phyloP scores from a whole-genome alignment of 73 alveolate species.

The Blepharisma japonicum region DNA sequence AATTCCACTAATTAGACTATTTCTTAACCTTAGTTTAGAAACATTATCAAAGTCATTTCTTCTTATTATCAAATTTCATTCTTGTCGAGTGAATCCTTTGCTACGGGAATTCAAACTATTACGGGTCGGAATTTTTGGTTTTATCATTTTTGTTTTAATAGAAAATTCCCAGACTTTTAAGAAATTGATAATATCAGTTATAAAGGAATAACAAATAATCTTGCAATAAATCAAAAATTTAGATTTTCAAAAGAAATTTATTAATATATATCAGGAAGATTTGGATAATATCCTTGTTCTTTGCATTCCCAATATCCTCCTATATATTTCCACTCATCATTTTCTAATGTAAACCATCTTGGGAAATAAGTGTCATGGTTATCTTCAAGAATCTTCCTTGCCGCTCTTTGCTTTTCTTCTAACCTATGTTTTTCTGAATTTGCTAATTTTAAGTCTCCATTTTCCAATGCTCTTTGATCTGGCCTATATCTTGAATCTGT shows the following conservation, averaged over 20 bases:
- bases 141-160: too few species aligned
- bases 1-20: slow-evolving; percentile 24
- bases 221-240: too few species aligned
- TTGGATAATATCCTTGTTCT: slow-evolving; percentile 27
- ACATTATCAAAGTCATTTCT: slow-evolving; percentile 26
- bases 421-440: slow-evolving; percentile 85
- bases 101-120: too few species aligned
- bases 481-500: slow-evolving; percentile 96
- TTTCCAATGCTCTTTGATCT: slow-evolving; percentile 91
- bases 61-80: slow-evolving; percentile 8
- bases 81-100: slow-evolving; percentile 22
- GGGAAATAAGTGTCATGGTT: slow-evolving; percentile 59
- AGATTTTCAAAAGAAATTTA: too few species aligned
- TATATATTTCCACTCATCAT: slow-evolving; percentile 45
- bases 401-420: slow-evolving; percentile 92
- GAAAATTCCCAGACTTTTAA: too few species aligned
- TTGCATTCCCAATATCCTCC: slow-evolving; percentile 84
- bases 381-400: slow-evolving; percentile 65
- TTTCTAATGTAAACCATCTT: slow-evolving; percentile 50
- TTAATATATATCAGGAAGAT: neutral
- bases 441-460: slow-evolving; percentile 84
- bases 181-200: too few species aligned
- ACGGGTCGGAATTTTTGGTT: too few species aligned
- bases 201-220: too few species aligned
- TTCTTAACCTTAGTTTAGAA: neutral